A percentile compares a stretch with the other conserved stretches of the same genome.
These are phyloP conservation scores for Vaccinium corymbosum DNA, from an alignment of 148 eudicot genomes.

Conservation along the genomic window DNA sequence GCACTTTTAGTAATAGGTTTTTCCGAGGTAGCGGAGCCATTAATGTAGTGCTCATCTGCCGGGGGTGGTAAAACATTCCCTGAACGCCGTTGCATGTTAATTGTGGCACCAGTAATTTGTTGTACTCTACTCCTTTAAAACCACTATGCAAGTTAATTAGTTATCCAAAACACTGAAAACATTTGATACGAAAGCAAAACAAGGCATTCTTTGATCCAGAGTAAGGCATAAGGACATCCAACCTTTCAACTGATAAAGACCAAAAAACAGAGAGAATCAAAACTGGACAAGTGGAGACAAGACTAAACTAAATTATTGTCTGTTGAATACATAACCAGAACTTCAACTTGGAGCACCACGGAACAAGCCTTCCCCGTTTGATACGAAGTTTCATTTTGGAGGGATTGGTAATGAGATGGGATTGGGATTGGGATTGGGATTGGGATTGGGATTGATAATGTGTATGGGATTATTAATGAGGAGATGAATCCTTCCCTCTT, in stretches of 20 bases:
- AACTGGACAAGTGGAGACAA: background rate
- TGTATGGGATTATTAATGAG: no score
- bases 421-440: no score
- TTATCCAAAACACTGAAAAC: background rate
- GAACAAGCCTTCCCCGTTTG: background rate
- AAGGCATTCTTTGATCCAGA: background rate
- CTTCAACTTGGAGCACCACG: background rate
- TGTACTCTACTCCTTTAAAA: constrained; percentile 49
- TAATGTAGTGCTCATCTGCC: constrained; percentile 43
- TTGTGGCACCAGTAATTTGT: constrained; percentile 46
- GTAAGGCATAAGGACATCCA: background rate
- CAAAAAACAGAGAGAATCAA: background rate
- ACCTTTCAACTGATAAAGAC: background rate
- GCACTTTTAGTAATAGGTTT: constrained; percentile 37
- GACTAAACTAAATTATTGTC: background rate
- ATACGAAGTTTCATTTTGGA: no score
- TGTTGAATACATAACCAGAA: background rate
- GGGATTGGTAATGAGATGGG: no score
- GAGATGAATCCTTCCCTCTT: no score
- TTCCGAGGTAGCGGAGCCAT: constrained; percentile 28
- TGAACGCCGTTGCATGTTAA: constrained; percentile 43
- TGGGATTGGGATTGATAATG: no score
- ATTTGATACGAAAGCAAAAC: background rate
- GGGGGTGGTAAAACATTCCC: constrained; percentile 61
- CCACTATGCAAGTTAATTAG: constrained; percentile 22